Conservation (phyloP, 768 basidiomycete species). For the Podaxis carcinomalis region DNA sequence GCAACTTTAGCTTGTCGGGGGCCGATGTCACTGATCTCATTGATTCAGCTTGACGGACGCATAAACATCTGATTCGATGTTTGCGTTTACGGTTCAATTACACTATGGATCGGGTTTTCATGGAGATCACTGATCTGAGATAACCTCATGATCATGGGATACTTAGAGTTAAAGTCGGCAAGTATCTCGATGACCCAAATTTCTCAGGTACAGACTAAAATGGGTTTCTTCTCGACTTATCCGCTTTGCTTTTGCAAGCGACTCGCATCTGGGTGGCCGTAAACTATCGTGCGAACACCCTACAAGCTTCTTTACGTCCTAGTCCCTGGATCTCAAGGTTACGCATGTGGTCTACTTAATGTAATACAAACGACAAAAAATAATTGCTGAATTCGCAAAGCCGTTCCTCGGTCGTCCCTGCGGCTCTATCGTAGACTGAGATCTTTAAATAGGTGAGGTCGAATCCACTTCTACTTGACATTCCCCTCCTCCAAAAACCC, state of each 20-base stretch:
- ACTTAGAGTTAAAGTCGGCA: conserved; percentile 32
- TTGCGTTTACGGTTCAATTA: conserved; percentile 31
- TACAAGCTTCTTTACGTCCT: conserved; percentile 36
- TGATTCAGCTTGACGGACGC: conserved; percentile 9
- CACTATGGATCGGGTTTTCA: conserved; percentile 25
- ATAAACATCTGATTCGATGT: conserved; percentile 19
- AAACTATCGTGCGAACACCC: conserved; percentile 31
- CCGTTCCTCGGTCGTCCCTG: conserved; percentile 33
- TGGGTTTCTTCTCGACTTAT: conserved; percentile 29
- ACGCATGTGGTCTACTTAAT: conserved; percentile 41
- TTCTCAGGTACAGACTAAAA: conserved; percentile 31
- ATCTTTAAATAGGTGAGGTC: conserved; percentile 7
- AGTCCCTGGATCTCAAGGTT: conserved; percentile 32
- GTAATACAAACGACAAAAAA: conserved; percentile 59
- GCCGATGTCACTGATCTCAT: conserved; percentile 5
- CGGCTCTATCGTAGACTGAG: conserved; percentile 16
- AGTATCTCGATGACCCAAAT: conserved; percentile 26
- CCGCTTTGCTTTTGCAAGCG: conserved; percentile 38
- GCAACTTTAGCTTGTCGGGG: conserved; percentile 7
- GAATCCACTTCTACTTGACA: conserved; percentile 18
- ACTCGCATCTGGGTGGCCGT: conserved; percentile 22
- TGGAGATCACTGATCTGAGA: conserved; percentile 35
- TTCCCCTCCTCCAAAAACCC: conserved; percentile 7
- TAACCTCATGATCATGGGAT: conserved; percentile 25
- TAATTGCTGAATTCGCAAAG: conserved; percentile 35